Percentiles rank a stretch among this genome's conserved stretches.
These are phyloP conservation scores for Huntiella savannae DNA, from an alignment of 2,329 filamentous ascomycete genomes.

Conservation along the genomic window DNA sequence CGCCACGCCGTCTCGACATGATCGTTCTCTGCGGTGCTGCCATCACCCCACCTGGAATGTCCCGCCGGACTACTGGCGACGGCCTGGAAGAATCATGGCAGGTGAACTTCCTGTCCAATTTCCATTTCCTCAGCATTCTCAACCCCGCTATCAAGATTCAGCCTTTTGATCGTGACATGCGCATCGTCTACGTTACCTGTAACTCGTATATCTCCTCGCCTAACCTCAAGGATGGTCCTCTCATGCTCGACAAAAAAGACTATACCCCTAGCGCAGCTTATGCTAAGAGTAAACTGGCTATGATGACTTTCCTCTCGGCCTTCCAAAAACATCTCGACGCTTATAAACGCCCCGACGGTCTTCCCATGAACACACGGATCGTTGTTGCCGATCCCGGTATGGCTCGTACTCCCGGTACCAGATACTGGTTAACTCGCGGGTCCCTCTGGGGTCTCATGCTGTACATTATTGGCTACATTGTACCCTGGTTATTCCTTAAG, in stretches of 20 bases:
- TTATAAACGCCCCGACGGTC: conserved; percentile 66
- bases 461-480: conserved; percentile 59
- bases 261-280: conserved; percentile 41
- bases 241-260: conserved; percentile 25
- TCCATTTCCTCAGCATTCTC: conserved; percentile 80
- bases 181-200: conserved; percentile 73
- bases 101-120: conserved; percentile 88
- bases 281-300: conserved; percentile 51
- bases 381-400: conserved; percentile 76
- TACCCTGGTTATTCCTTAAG: conserved; percentile 81
- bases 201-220: conserved; percentile 69
- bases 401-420: conserved; percentile 67
- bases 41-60: conserved; percentile 47
- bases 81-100: conserved; percentile 83
- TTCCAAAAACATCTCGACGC: conserved; percentile 83
- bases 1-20: conserved; percentile 76
- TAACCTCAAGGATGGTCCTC: conserved; percentile 32
- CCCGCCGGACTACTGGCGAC: conserved; percentile 46
- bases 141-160: conserved; percentile 80
- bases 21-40: conserved; percentile 72
- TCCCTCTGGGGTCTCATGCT: conserved; percentile 59
- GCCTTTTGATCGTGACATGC: conserved; percentile 81
- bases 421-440: conserved; percentile 71
- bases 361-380: conserved; percentile 66
- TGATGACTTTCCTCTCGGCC: conserved; percentile 75